Percentiles rank a stretch among this genome's conserved stretches.
Evolutionary conservation across 2,329 filamentous ascomycete genomes (phyloP).

Genomic region (Aspergillus flavus): DNA sequence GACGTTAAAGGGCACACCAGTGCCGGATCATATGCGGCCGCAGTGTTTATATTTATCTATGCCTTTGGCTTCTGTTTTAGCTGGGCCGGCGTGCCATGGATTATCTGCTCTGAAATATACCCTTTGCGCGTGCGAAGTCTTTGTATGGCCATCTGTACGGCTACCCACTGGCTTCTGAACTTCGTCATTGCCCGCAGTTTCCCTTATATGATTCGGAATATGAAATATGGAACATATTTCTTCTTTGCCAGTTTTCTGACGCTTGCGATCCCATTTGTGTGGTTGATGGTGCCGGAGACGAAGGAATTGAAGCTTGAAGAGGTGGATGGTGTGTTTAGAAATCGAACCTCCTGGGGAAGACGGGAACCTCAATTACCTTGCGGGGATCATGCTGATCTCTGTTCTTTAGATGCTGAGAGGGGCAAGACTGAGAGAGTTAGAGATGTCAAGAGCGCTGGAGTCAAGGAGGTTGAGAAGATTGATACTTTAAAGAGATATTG

Average conservation of each 20-base stretch:
- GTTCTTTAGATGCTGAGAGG: background rate
- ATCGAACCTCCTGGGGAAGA: background rate
- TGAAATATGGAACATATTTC: slow-evolving; percentile 25
- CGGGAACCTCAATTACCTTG: background rate
- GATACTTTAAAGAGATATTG: background rate
- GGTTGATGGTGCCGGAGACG: slow-evolving; percentile 32
- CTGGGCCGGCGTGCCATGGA: slow-evolving; percentile 64
- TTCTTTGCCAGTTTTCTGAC: slow-evolving; percentile 22
- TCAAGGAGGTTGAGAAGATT: background rate
- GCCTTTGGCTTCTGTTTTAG: slow-evolving; percentile 66
- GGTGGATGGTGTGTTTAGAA: slow-evolving; percentile 19
- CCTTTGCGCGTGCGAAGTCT: slow-evolving; percentile 64
- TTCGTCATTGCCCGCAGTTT: slow-evolving; percentile 68
- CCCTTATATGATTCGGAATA: slow-evolving; percentile 58
- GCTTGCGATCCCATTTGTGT: slow-evolving; percentile 23
- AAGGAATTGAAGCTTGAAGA: slow-evolving; percentile 34
- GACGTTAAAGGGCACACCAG: background rate
- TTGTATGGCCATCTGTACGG: slow-evolving; percentile 68
- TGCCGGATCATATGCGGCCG: slow-evolving; percentile 35
- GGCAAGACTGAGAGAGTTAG: background rate
- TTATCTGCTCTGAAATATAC: slow-evolving; percentile 70
- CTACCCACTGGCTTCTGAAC: slow-evolving; percentile 73
- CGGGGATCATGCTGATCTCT: too few species aligned
- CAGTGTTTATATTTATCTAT: slow-evolving; percentile 60
- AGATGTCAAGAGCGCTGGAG: background rate